Evolutionary conservation across 768 basidiomycete species (phyloP), one percentile per base, ranked within the genome.

Genomic region (Lactifluus rugatus): DNA sequence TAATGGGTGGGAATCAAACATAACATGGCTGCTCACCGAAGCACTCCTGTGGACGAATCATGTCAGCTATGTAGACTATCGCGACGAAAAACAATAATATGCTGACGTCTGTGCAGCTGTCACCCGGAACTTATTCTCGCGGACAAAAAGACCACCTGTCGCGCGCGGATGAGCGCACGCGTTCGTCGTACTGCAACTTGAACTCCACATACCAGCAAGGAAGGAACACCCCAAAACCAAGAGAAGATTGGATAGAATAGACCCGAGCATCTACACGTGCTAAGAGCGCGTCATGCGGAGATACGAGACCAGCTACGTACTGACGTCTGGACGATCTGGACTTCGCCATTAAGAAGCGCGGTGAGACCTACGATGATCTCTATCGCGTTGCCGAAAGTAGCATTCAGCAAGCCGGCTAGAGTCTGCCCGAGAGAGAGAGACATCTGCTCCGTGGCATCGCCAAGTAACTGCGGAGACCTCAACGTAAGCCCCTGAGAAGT

Each of bases 171-270:
- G 44, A 64, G 50, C n/a, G 41, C 14, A 37, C 32, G 13, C 5
- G 53, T 39, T 39, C n/a, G 13, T 25, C 14, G n/a, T 26, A 37
- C 34, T 25, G 16, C 34, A 13, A 26, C 23, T 31, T 44, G n/a
- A n/a, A n/a, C n/a, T n/a, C 14, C 10, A 70, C 75, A 58, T 60
- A 82, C 85, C 87, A 48, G 89, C 90, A 54, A 94, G 74, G 76
- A 94, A 94, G 14, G 89, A 91, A 70, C 87, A 91, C 7, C 93
- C 93, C 14, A 97, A 76, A 17, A 97, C 93, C 37, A 96, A 77
- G 9, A 96, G 79, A 39, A 94, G 75, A 71, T 96, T 96, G 13
- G 91, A 93, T 39, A 96, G 72, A 59, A 96, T 89, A 28, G 90
- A 93, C 19, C 93, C 93, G 46, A 96, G 79, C 80, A 95, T 84